Evolutionary conservation across 1,284 basidiomycete species (phyloP).

Genomic region (Tylopilus sp.): DNA sequence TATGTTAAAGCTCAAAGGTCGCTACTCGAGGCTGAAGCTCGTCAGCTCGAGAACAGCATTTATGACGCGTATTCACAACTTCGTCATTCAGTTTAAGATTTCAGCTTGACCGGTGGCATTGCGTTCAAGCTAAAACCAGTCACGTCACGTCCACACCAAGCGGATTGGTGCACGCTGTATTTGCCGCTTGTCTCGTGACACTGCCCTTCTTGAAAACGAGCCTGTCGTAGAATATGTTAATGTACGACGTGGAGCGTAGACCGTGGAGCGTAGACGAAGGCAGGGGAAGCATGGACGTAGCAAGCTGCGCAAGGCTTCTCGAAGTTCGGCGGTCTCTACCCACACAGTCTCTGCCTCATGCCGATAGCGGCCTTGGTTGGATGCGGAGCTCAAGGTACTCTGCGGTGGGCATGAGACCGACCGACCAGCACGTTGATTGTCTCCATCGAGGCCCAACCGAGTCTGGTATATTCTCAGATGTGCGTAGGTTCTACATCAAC

Average conservation of each 20-base stretch:
- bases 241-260: constrained; percentile 82
- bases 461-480: constrained; percentile 77
- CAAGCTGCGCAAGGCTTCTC: constrained; percentile 77
- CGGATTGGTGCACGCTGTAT: constrained; percentile 49
- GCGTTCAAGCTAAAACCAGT: constrained; percentile 76
- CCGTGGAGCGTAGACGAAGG: constrained; percentile 72
- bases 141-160: constrained; percentile 54
- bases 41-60: constrained; percentile 77
- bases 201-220: constrained; percentile 85
- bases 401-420: constrained; percentile 68
- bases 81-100: constrained; percentile 80
- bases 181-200: constrained; percentile 70
- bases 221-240: constrained; percentile 89
- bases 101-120: constrained; percentile 60
- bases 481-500: constrained; percentile 77
- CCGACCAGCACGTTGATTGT: constrained; percentile 70
- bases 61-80: constrained; percentile 82
- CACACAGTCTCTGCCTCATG: constrained; percentile 65
- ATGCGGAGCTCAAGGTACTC: constrained; percentile 72
- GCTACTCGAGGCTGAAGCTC: constrained; percentile 79
- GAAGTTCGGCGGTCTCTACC: constrained; percentile 76
- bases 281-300: constrained; percentile 69
- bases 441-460: constrained; percentile 66
- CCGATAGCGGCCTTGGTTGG: constrained; percentile 67
- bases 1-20: constrained; percentile 80